Conservation (phyloP, 2,329 filamentous ascomycete species). For the Dendryphion nanum region DNA sequence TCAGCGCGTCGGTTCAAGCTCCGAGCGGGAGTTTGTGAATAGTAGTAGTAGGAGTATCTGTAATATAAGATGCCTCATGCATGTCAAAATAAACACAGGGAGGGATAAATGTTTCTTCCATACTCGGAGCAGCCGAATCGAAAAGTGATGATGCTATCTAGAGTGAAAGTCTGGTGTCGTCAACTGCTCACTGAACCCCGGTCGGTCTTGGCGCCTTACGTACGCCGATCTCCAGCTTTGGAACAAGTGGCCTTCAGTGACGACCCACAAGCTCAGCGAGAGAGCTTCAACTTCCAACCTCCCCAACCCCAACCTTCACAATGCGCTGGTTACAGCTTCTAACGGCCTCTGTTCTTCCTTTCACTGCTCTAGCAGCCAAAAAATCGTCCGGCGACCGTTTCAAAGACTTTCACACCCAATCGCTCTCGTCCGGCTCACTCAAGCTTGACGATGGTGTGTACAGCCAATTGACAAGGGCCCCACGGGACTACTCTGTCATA, state of each 20-base stretch:
- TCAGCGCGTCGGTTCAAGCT: slow-evolving; percentile 36
- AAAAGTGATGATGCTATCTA: too few species aligned
- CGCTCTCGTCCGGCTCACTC: slow-evolving; percentile 64
- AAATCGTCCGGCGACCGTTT: slow-evolving; percentile 66
- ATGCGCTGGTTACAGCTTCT: slow-evolving; percentile 68
- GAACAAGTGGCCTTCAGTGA: slow-evolving; percentile 1
- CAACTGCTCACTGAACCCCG: too few species aligned
- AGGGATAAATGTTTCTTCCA: too few species aligned
- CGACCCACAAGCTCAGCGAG: slow-evolving; percentile 5
- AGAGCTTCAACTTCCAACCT: slow-evolving; percentile 21
- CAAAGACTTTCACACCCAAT: slow-evolving; percentile 66
- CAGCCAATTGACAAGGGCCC: slow-evolving; percentile 69
- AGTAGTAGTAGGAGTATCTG: slow-evolving; percentile 42
- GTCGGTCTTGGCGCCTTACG: slow-evolving; percentile 1
- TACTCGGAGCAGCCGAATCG: too few species aligned
- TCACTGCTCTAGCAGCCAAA: slow-evolving; percentile 62
- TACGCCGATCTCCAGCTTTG: slow-evolving; percentile 24
- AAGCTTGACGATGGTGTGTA: slow-evolving; percentile 78
- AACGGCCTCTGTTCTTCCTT: slow-evolving; percentile 61
- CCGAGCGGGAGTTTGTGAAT: slow-evolving; percentile 40
- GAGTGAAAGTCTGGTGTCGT: too few species aligned
- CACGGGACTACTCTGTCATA: slow-evolving; percentile 79
- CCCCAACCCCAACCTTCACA: slow-evolving; percentile 35
- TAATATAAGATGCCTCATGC: slow-evolving; percentile 34
- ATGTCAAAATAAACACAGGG: slow-evolving; percentile 23